A percentile compares a stretch with the other conserved stretches of the same genome.
Conservation (phyloP, 73 alveolate species). For the Loxodes magnus region DNA sequence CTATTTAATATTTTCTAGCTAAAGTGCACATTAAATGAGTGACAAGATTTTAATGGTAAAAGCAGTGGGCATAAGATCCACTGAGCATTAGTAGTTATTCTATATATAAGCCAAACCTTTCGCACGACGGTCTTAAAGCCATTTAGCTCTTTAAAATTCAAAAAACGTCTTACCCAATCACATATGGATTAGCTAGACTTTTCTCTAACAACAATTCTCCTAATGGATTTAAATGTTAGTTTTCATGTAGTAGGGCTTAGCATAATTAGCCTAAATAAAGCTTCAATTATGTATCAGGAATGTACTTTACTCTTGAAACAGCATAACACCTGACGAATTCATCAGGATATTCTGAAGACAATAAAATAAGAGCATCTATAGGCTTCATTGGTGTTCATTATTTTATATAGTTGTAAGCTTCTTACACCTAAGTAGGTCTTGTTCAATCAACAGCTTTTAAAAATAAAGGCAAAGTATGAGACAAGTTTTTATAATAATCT, state of each 20-base stretch:
- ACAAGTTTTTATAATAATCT: constrained; percentile 27
- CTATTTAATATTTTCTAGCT: neutral
- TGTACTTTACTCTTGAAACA: neutral
- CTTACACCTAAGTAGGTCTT: constrained; percentile 31
- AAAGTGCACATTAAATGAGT: neutral
- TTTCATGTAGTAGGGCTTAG: constrained; percentile 74
- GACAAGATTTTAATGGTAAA: neutral
- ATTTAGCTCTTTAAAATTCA: constrained; percentile 73
- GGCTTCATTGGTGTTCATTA: constrained; percentile 66
- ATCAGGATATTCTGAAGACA: constrained; percentile 70
- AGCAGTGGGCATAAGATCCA: constrained; percentile 25
- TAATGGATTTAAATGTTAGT: constrained; percentile 29
- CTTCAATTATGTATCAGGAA: constrained; percentile 2
- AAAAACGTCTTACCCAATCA: constrained; percentile 80
- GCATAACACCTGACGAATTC: constrained; percentile 67
- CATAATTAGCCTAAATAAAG: constrained; percentile 42
- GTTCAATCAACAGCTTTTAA: constrained; percentile 33
- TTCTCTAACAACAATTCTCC: constrained; percentile 61
- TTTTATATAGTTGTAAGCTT: constrained; percentile 33
- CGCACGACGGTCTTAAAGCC: constrained; percentile 44
- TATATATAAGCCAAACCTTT: constrained; percentile 57
- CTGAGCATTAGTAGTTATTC: constrained; percentile 72
- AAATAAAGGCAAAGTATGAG: constrained; percentile 28
- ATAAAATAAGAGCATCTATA: constrained; percentile 71
- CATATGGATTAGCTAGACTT: constrained; percentile 57